phyloP scores from a whole-genome alignment of 2,329 filamentous ascomycete species.

The Fusarium sp. region DNA sequence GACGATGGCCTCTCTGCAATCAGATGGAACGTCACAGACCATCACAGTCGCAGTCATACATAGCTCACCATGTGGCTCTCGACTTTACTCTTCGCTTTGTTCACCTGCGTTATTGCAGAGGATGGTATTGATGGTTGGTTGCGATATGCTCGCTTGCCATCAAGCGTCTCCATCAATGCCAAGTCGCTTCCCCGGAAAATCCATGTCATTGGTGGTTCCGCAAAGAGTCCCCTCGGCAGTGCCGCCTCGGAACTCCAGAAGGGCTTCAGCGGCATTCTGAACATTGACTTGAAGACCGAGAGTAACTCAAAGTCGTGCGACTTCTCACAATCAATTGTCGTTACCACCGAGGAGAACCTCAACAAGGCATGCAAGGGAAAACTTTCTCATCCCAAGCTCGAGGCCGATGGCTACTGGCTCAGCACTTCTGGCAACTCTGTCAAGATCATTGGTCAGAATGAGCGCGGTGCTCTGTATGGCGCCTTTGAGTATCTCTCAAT shows the following conservation, averaged over 20 bases:
- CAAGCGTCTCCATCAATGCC: conserved; percentile 45
- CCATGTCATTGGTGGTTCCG: conserved; percentile 62
- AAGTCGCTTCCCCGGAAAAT: conserved; percentile 58
- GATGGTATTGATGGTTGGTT: conserved; percentile 71
- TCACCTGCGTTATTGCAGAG: conserved; percentile 60
- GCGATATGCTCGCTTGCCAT: conserved; percentile 65
- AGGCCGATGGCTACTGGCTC: conserved; percentile 70
- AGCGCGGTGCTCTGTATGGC: conserved; percentile 74
- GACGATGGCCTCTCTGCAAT: background rate
- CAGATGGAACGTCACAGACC: background rate
- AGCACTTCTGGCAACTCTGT: conserved; percentile 56
- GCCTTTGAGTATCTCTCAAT: conserved; percentile 74
- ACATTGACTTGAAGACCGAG: conserved; percentile 53
- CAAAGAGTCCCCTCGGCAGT: conserved; percentile 64
- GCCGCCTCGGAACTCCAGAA: conserved; percentile 67
- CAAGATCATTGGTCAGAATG: conserved; percentile 70
- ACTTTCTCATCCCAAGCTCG: conserved; percentile 47
- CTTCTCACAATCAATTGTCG: conserved; percentile 13
- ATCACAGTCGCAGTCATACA: background rate
- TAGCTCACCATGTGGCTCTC: conserved; percentile 14
- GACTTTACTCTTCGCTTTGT: conserved; percentile 29
- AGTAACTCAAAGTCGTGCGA: conserved; percentile 13
- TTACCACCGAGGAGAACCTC: conserved; percentile 15
- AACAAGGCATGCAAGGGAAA: conserved; percentile 12
- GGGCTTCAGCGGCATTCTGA: conserved; percentile 67